Evolutionary conservation across 768 basidiomycete species (phyloP).

Genomic region (Rhodosporidiobolus sp.): DNA sequence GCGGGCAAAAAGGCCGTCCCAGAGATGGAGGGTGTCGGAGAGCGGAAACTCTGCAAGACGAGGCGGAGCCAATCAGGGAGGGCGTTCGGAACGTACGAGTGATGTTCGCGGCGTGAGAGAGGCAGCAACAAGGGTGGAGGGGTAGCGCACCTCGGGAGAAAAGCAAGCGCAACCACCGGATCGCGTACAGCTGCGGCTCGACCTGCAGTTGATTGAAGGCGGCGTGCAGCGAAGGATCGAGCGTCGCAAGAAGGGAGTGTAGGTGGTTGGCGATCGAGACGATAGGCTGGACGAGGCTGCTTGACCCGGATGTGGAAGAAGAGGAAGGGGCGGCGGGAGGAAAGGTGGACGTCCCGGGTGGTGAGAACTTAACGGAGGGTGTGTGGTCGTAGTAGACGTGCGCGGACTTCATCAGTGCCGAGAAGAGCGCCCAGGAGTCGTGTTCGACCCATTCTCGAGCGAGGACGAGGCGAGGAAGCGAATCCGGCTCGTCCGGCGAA

Average conservation of each 20-base stretch:
- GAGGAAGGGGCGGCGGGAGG: neutral
- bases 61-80: too few species aligned
- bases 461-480: constrained; percentile 43
- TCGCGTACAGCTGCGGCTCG: constrained; percentile 95
- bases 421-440: constrained; percentile 83
- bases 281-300: constrained; percentile 60
- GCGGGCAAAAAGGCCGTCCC: constrained; percentile 92
- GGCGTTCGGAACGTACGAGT: too few species aligned
- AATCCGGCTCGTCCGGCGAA: neutral
- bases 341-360: neutral
- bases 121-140: too few species aligned
- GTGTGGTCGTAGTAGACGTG: constrained; percentile 65
- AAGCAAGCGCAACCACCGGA: constrained; percentile 91
- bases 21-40: constrained; percentile 75
- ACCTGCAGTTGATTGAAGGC: constrained; percentile 74
- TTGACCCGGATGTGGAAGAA: constrained; percentile 9
- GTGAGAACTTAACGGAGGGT: constrained; percentile 34
- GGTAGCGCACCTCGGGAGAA: constrained; percentile 66
- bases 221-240: constrained; percentile 76
- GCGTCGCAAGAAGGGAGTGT: constrained; percentile 69
- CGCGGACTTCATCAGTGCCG: constrained; percentile 69
- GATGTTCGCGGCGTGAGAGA: too few species aligned
- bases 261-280: constrained; percentile 76
- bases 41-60: constrained; percentile 65
- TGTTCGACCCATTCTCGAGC: constrained; percentile 52